A percentile compares a stretch with the other conserved stretches of the same genome.
phyloP scores from a whole-genome alignment of 1,284 basidiomycete genomes.

The Garcileccinum viscosum region DNA sequence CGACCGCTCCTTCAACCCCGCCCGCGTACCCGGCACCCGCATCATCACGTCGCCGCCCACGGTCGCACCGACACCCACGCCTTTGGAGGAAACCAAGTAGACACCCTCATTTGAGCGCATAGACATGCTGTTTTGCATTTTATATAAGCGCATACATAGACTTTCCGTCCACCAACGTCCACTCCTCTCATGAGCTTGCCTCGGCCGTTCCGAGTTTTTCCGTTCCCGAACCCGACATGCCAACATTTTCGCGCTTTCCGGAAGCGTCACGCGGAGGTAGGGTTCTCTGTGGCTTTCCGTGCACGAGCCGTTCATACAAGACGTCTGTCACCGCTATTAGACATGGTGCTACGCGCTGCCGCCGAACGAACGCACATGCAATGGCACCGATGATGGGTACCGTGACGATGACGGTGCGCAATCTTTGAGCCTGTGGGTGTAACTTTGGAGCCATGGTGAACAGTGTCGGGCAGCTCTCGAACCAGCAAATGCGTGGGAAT shows the following conservation, averaged over 20 bases:
- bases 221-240: conserved; percentile 7
- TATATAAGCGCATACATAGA: neutral
- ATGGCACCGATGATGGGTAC: conserved; percentile 68
- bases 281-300: conserved; percentile 63
- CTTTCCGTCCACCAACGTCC: neutral
- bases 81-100: conserved; percentile 34
- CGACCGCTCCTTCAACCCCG: conserved; percentile 95
- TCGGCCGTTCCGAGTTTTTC: conserved; percentile 26
- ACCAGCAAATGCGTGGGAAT: neutral
- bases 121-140: conserved; percentile 10
- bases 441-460: conserved; percentile 40
- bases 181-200: conserved; percentile 3
- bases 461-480: too few relatives aligned
- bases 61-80: conserved; percentile 23
- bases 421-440: conserved; percentile 55
- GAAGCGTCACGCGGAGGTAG: conserved; percentile 29
- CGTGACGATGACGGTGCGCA: conserved; percentile 65
- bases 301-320: conserved; percentile 66
- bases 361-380: conserved; percentile 43
- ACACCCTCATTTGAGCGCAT: conserved; percentile 8
- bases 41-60: conserved; percentile 52
- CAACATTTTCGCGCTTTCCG: neutral
- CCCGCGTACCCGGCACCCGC: conserved; percentile 89
- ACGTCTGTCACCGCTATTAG: conserved; percentile 53
- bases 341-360: conserved; percentile 3